These are phyloP conservation scores for Trypanosoma conorhini DNA, from an alignment of 208 protist species.

Conservation along the genomic window DNA sequence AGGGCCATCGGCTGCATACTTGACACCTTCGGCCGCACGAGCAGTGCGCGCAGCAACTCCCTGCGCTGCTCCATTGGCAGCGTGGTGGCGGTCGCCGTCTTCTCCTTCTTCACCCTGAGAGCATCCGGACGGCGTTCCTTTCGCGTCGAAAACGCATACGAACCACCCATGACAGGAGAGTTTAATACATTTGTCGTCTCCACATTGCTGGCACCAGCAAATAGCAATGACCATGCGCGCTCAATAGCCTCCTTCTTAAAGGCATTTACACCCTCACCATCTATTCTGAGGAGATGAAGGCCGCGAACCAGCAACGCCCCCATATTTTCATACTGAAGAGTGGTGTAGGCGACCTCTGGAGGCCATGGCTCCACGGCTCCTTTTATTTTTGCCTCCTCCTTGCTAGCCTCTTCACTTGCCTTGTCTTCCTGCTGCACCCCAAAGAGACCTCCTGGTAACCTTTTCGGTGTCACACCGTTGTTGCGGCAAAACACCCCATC, in stretches of 20 bases:
- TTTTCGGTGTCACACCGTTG: not conserved
- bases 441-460: not conserved
- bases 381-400: slow-evolving; percentile 9
- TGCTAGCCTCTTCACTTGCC: not conserved
- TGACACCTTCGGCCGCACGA: slow-evolving; percentile 5
- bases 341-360: slow-evolving; percentile 25
- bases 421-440: not conserved
- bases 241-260: slow-evolving; percentile 18
- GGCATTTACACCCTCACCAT: slow-evolving; percentile 3
- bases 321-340: slow-evolving; percentile 31
- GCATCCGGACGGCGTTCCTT: slow-evolving; percentile 38
- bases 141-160: slow-evolving; percentile 63
- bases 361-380: not conserved
- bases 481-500: slow-evolving; percentile 1
- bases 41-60: slow-evolving; percentile 23
- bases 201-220: not conserved
- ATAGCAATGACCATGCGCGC: slow-evolving; percentile 27
- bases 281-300: slow-evolving; percentile 11
- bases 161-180: slow-evolving; percentile 35
- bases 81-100: not conserved
- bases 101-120: slow-evolving; percentile 15
- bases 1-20: not conserved
- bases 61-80: slow-evolving; percentile 15
- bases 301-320: slow-evolving; percentile 21
- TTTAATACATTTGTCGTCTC: not conserved